Conservation (phyloP, 2,329 filamentous ascomycete species). For the Penicillium vulpinum region DNA sequence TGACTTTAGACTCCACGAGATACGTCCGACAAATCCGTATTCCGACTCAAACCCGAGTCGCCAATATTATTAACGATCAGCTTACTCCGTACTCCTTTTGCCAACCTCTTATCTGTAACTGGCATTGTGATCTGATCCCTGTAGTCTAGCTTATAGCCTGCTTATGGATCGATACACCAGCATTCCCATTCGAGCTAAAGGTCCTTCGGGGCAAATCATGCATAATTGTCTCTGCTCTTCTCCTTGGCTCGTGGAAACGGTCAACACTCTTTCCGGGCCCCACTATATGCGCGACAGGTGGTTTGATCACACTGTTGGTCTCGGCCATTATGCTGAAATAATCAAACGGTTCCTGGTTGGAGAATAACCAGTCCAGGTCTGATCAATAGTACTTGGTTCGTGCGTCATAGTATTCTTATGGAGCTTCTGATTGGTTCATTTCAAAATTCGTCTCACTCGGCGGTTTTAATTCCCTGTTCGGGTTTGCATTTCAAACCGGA, state of each 20-base stretch:
- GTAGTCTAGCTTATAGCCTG: background rate
- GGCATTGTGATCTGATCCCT: background rate
- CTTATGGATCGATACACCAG: background rate
- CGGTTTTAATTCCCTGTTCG: background rate
- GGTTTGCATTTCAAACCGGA: background rate
- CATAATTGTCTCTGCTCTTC: background rate
- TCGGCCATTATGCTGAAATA: constrained; percentile 16
- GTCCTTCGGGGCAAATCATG: background rate
- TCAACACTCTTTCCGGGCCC: background rate
- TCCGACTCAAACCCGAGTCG: background rate
- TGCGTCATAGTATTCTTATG: background rate
- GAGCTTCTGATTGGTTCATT: constrained; percentile 8
- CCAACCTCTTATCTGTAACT: background rate
- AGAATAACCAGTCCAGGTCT: constrained; percentile 2
- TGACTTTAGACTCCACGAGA: background rate
- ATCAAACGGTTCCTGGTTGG: constrained; percentile 17
- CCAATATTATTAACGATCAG: background rate
- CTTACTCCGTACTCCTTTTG: background rate
- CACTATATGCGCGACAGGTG: background rate
- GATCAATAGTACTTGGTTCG: background rate
- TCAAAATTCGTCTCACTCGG: background rate
- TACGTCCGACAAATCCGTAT: too few species aligned
- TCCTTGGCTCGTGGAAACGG: constrained; percentile 2
- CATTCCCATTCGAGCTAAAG: background rate
- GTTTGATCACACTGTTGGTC: constrained; percentile 7